Base-by-base conservation (phyloP, 2,329 filamentous ascomycete species). In the Clonostachys sp. region DNA sequence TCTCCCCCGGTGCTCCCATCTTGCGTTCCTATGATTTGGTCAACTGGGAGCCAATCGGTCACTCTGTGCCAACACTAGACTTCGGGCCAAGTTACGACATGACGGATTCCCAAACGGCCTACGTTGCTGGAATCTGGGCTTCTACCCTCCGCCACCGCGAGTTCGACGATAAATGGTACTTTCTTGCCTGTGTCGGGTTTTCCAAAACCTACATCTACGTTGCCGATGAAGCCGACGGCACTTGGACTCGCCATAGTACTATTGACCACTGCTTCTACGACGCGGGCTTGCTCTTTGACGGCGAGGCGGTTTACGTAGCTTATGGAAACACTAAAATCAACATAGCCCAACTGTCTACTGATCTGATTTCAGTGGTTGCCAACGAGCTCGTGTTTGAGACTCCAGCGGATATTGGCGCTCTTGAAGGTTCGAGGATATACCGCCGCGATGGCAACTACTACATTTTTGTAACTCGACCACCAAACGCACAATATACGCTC, bases 381-480 rank as follows among this genome's bases (percentile, higher is more conserved):
- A 64, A 65, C 0, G 62, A 76, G 48, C 46, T 44, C 2, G 50
- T 54, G 3, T 43, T n/a, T 18, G 14, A 10, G 12, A 61, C 66
- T 5, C 61, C 68, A 24, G 61, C 60, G 5, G 58, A 58, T 5
- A 62, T 62, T 17, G n/a, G 36, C 14, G 45, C 45, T 14, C 61
- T 81, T 5, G 78, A 82, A 53, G 78, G 76, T 6, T 62, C 67
- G 0, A 68, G 77, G 2, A 70, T 83, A 60, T 83, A 84, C 57
- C 76, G 81, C 50, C 71, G 67, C 45, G 70, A 79, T 36, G 77
- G 73, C 2, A 61, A 55, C 1, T 81, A 81, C 60, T 82, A 79
- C 52, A 77, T 83, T 49, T 68, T 76, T 41, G 56, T 71, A 3
- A 75, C 73, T 0, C 61, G 68, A 5, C 73, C 74, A 0, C 70